These are phyloP conservation scores for Ganoderma multipileum DNA, from an alignment of 1,284 basidiomycete species.

Conservation along the genomic window DNA sequence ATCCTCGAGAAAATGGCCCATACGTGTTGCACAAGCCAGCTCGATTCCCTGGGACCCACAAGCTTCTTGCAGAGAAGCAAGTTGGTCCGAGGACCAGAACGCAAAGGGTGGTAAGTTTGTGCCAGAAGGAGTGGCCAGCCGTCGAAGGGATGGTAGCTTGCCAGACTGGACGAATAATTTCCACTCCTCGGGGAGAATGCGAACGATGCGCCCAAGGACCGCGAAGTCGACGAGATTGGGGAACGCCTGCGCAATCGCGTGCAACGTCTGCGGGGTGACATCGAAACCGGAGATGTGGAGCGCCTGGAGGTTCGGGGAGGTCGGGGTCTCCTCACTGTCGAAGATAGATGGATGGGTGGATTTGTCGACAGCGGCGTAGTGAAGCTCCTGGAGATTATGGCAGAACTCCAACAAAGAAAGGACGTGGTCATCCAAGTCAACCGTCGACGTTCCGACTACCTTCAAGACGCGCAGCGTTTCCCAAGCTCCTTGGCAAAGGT, in stretches of 20 bases:
- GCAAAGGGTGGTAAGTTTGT: constrained; percentile 48
- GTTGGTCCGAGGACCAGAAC: constrained; percentile 42
- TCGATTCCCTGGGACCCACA: constrained; percentile 32
- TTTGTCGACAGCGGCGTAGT: constrained; percentile 33
- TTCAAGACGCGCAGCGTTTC: constrained; percentile 44
- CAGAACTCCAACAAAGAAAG: constrained; percentile 44
- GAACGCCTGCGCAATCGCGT: constrained; percentile 44
- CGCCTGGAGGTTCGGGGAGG: constrained; percentile 30
- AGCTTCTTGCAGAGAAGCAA: constrained; percentile 38
- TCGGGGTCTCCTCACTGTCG: constrained; percentile 30
- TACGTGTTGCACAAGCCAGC: background rate
- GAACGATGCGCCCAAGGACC: constrained; percentile 47
- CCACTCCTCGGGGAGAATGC: constrained; percentile 49
- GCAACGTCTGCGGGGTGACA: constrained; percentile 45
- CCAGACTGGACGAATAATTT: constrained; percentile 45
- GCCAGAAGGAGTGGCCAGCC: constrained; percentile 46
- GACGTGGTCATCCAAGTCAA: constrained; percentile 48
- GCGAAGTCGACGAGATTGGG: constrained; percentile 48
- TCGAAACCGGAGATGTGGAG: constrained; percentile 48
- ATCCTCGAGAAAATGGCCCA: background rate
- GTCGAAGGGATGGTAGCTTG: constrained; percentile 42
- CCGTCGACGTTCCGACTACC: constrained; percentile 42
- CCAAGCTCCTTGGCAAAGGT: constrained; percentile 47
- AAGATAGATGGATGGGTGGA: constrained; percentile 34
- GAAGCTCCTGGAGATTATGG: constrained; percentile 36